Conservation (phyloP, 2,329 filamentous ascomycete genomes). For the Epichloe baconii region DNA sequence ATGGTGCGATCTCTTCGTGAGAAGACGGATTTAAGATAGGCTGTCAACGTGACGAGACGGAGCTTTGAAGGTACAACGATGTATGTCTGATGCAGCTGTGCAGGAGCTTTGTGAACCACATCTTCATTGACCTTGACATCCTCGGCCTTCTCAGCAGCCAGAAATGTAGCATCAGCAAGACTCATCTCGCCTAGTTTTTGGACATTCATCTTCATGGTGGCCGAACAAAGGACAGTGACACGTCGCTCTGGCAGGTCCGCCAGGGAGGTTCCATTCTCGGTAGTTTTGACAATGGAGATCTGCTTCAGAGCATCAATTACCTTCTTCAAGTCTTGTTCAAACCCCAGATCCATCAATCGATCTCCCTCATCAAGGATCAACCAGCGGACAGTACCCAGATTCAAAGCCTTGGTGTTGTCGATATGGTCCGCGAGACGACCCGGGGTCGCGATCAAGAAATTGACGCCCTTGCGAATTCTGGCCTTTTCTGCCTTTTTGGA, state of each 20-base stretch:
- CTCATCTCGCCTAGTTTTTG: constrained; percentile 90
- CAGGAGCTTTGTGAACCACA: constrained; percentile 63
- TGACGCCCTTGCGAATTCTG: constrained; percentile 83
- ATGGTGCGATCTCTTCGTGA: constrained; percentile 80
- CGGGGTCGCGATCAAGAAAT: constrained; percentile 90
- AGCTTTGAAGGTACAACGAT: constrained; percentile 79
- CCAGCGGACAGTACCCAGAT: constrained; percentile 84
- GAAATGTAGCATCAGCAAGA: constrained; percentile 80
- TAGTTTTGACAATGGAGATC: constrained; percentile 44
- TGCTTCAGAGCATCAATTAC: constrained; percentile 71
- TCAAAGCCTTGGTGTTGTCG: constrained; percentile 79
- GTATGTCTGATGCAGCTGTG: constrained; percentile 89
- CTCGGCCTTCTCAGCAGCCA: constrained; percentile 51
- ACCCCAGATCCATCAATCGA: constrained; percentile 95
- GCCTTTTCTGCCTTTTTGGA: constrained; percentile 77
- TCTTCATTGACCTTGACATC: constrained; percentile 32
- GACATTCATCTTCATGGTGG: constrained; percentile 96
- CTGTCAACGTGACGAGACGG: constrained; percentile 74
- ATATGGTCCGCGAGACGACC: constrained; percentile 85
- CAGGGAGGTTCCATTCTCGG: constrained; percentile 43
- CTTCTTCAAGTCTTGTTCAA: constrained; percentile 83
- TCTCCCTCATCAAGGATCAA: constrained; percentile 92
- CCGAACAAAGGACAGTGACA: constrained; percentile 84
- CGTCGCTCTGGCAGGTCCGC: constrained; percentile 60
- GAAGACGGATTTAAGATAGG: constrained; percentile 76